Conservation (phyloP, 2,329 filamentous ascomycete species). For the Colletotrichum caudatum region DNA sequence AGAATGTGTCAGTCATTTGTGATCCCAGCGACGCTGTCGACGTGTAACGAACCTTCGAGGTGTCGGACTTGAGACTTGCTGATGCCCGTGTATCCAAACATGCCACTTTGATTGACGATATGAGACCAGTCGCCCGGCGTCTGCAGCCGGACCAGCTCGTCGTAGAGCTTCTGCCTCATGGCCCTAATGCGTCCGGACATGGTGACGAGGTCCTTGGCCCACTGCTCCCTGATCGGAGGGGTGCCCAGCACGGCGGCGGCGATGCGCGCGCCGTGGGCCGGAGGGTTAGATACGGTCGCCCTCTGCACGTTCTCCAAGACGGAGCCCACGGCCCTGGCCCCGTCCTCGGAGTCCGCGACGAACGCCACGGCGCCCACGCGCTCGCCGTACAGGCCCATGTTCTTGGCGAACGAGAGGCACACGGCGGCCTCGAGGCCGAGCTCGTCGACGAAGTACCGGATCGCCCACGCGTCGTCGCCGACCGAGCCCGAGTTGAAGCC, state of each 20-base stretch:
- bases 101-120: slow-evolving; percentile 53
- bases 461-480: slow-evolving; percentile 50
- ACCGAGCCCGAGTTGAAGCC: slow-evolving; percentile 51
- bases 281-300: slow-evolving; percentile 52
- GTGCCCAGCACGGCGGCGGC: slow-evolving; percentile 50
- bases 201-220: slow-evolving; percentile 51
- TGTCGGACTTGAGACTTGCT: slow-evolving; percentile 58
- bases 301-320: slow-evolving; percentile 50
- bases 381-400: slow-evolving; percentile 61
- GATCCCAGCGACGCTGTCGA: neutral
- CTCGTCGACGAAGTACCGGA: slow-evolving; percentile 51
- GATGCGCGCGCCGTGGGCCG: slow-evolving; percentile 52
- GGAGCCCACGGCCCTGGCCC: slow-evolving; percentile 44
- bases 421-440: slow-evolving; percentile 63
- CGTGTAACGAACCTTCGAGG: slow-evolving; percentile 47
- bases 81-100: slow-evolving; percentile 62
- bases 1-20: accelerated
- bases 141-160: slow-evolving; percentile 47
- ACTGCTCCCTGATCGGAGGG: slow-evolving; percentile 47
- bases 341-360: slow-evolving; percentile 43
- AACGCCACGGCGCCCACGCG: slow-evolving; percentile 50
- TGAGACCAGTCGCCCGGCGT: slow-evolving; percentile 55
- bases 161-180: slow-evolving; percentile 52
- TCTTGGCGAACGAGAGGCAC: slow-evolving; percentile 73
- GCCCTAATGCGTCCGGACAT: slow-evolving; percentile 53